Conservation (phyloP, 805 yeast species). For the Candida anglica region DNA sequence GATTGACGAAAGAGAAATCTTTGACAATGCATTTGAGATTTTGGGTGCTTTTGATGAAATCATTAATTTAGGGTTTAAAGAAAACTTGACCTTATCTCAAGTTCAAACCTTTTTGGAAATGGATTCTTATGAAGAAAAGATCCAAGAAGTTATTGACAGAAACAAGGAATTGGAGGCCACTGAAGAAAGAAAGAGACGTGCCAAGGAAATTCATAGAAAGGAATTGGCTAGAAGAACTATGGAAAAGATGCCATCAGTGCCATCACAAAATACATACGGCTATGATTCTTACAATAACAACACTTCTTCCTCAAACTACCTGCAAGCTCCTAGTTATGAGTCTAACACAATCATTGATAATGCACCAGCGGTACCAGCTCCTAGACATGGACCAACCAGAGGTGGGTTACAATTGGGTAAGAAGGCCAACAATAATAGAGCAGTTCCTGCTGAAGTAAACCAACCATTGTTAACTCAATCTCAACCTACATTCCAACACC, state of each 20-base stretch:
- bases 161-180: slow-evolving; percentile 96
- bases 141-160: slow-evolving; percentile 95
- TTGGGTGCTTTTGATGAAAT: slow-evolving; percentile 93
- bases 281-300: slow-evolving; percentile 11
- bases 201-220: slow-evolving; percentile 81
- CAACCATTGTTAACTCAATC: slow-evolving; percentile 26
- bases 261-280: slow-evolving; percentile 4
- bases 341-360: slow-evolving; percentile 1
- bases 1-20: slow-evolving; percentile 78
- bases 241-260: slow-evolving; percentile 31
- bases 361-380: slow-evolving; percentile 6
- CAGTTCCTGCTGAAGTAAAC: slow-evolving; percentile 25
- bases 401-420: slow-evolving; percentile 82
- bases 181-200: slow-evolving; percentile 94
- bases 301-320: slow-evolving; percentile 2
- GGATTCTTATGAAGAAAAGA: slow-evolving; percentile 98
- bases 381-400: slow-evolving; percentile 33
- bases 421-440: slow-evolving; percentile 26
- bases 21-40: slow-evolving; percentile 82
- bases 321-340: slow-evolving; percentile 6
- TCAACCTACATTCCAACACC: slow-evolving; percentile 30
- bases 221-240: slow-evolving; percentile 65
- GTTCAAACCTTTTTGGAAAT: slow-evolving; percentile 86
- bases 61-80: slow-evolving; percentile 84
- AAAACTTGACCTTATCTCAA: slow-evolving; percentile 76